phyloP scores from a whole-genome alignment of 257 asterid species.

The Ocimum tenuiflorum region DNA sequence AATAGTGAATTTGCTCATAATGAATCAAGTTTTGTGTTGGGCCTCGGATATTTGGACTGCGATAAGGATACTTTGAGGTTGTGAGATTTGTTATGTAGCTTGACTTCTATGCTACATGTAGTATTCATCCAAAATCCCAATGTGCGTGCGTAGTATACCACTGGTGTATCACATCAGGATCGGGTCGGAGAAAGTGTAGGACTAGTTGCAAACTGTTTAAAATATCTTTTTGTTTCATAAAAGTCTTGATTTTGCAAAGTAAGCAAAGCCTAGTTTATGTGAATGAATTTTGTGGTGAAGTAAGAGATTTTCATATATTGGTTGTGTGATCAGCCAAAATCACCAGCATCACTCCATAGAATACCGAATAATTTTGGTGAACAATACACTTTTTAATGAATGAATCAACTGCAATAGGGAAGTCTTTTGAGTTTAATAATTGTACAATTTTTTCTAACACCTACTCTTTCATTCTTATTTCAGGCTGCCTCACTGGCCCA shows the following conservation, averaged over 20 bases:
- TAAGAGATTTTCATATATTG: too few species aligned
- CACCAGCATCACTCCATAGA: background rate
- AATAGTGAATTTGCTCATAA: too few species aligned
- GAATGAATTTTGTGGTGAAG: background rate
- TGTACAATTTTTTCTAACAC: background rate
- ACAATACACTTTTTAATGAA: background rate
- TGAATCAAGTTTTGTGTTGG: too few species aligned
- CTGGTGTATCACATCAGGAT: too few species aligned
- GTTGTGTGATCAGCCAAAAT: background rate
- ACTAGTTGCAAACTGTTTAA: background rate
- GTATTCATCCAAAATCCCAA: conserved; percentile 1
- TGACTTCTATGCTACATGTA: background rate
- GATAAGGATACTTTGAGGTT: background rate
- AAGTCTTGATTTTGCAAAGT: background rate
- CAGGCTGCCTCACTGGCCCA: conserved; percentile 76
- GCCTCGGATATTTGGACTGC: background rate
- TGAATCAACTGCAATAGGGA: background rate
- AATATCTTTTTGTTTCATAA: background rate
- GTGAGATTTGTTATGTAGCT: background rate
- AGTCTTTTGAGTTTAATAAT: too few species aligned
- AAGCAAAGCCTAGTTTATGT: background rate
- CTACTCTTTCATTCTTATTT: background rate
- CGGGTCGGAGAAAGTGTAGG: too few species aligned
- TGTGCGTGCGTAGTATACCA: too few species aligned
- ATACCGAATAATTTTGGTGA: too few species aligned